These are phyloP conservation scores for Skeletonema costatum DNA, from an alignment of 108 stramenopile genomes.

Conservation along the genomic window DNA sequence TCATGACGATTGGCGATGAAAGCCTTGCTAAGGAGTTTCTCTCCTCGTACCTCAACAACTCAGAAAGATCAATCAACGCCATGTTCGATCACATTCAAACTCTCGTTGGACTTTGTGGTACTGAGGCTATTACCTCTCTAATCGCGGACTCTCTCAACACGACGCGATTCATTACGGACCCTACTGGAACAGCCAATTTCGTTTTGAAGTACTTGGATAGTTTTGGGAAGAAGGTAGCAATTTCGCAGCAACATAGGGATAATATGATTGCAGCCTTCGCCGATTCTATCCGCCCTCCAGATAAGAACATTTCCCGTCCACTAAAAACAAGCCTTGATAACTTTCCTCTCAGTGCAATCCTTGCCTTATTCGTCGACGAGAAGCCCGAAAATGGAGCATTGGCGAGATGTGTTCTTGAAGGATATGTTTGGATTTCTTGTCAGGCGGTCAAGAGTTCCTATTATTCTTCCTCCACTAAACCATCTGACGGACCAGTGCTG, in stretches of 20 bases:
- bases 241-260: background rate
- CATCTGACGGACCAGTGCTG: conserved; percentile 8
- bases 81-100: background rate
- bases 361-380: conserved; percentile 4
- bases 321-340: background rate
- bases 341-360: background rate
- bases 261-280: background rate
- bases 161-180: background rate
- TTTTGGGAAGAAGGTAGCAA: conserved; percentile 8
- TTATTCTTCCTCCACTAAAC: conserved; percentile 5
- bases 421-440: conserved; percentile 5
- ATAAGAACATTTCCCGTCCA: background rate
- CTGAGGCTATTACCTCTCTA: background rate
- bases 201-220: background rate
- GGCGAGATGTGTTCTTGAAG: conserved; percentile 5
- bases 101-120: background rate
- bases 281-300: background rate
- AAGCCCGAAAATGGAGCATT: background rate
- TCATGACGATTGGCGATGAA: conserved; percentile 9
- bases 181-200: conserved; percentile 1
- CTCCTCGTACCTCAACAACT: conserved; percentile 1
- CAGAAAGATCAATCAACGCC: background rate
- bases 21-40: conserved; percentile 9
- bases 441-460: background rate
- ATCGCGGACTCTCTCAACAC: background rate